Base-by-base conservation (phyloP, 805 yeast species). In the Candida sphagnicola region DNA sequence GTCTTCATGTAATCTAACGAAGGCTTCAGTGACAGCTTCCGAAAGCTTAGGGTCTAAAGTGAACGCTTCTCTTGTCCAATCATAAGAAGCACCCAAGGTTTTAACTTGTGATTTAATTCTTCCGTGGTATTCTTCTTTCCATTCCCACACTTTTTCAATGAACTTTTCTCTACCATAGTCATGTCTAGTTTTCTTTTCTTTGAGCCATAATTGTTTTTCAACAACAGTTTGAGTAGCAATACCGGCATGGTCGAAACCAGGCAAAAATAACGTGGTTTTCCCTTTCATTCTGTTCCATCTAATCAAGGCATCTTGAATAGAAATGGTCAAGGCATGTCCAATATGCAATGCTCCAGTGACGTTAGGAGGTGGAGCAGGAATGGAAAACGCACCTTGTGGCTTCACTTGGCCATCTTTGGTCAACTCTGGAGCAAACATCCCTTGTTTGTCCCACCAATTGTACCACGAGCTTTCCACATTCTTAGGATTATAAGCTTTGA, bases 301-400 rank as follows among this genome's bases (percentile, higher is more conserved):
- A 48, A 90, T 81, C 58, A 93, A 77, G 18, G 97, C 65, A 63
- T 93, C 99, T 72, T 93, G 99, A 57, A 93, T 85, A 25, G 98
- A 73, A 45, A 90, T 86, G 13, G 99, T 93, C 61, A 93, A 76
- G 19, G 98, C 99, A 65, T 93, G 99, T 52, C 99, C 99, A 64
- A 93, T 93, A 65, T 93, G 99, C 51, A 93, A 75, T 34, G 98
- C 97, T 68, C 99, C 99, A 34, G 99, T 93, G 48, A 93, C 95
- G 62, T 93, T 93, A 59, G 99, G 99, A 46, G 99, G 99, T 28
- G 99, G 99, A n/a, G 96, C 93, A 28, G 98, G 97, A 54, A 93
- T 87, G 46, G 84, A 75, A 66, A 91, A 93, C 14, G 74, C 58
- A 51, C 98, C 98, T 56, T 80, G 90, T 31, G 93, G 85, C 58